Percentiles rank a stretch among this genome's conserved stretches.
Conservation (phyloP, 305 asterid species). For the Petunia hybrid region DNA sequence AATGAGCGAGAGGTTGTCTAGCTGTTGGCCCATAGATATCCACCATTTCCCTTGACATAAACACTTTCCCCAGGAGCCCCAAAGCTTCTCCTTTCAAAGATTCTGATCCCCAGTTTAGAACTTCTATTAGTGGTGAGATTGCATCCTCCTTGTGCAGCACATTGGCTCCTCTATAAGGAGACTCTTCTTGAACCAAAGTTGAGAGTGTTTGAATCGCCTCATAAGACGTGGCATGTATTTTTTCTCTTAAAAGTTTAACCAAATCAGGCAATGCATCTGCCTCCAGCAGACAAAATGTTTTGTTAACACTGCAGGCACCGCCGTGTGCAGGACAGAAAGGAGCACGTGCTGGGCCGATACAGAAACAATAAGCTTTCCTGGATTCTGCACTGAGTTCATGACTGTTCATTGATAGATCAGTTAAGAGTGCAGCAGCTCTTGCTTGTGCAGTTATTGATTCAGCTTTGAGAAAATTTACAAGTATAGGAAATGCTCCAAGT, state of each 20-base stretch:
- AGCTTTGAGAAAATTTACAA: conserved; percentile 51
- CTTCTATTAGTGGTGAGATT: conserved; percentile 52
- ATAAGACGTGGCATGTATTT: conserved; percentile 63
- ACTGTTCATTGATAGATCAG: conserved; percentile 72
- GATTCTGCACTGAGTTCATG: conserved; percentile 48
- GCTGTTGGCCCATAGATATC: conserved; percentile 57
- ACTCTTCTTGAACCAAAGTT: conserved; percentile 57
- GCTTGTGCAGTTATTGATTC: conserved; percentile 59
- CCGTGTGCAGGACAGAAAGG: conserved; percentile 60
- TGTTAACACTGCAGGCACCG: conserved; percentile 49
- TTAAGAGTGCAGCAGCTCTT: conserved; percentile 67
- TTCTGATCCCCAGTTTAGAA: conserved; percentile 67
- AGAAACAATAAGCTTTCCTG: conserved; percentile 39
- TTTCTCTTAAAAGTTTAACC: conserved; percentile 45
- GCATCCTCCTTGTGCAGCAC: conserved; percentile 61
- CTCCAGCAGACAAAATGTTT: conserved; percentile 65
- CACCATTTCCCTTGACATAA: conserved; percentile 61
- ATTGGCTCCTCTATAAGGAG: conserved; percentile 60
- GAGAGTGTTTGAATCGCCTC: conserved; percentile 75
- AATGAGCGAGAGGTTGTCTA: conserved; percentile 49
- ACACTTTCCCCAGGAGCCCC: conserved; percentile 59
- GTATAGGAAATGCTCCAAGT: conserved; percentile 54
- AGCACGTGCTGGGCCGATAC: conserved; percentile 38
- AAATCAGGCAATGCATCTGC: conserved; percentile 58
- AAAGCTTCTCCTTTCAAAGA: conserved; percentile 66